These are phyloP conservation scores for Euptelea pleiosperma DNA, from an alignment of 164 flowering plant genomes.

Conservation along the genomic window DNA sequence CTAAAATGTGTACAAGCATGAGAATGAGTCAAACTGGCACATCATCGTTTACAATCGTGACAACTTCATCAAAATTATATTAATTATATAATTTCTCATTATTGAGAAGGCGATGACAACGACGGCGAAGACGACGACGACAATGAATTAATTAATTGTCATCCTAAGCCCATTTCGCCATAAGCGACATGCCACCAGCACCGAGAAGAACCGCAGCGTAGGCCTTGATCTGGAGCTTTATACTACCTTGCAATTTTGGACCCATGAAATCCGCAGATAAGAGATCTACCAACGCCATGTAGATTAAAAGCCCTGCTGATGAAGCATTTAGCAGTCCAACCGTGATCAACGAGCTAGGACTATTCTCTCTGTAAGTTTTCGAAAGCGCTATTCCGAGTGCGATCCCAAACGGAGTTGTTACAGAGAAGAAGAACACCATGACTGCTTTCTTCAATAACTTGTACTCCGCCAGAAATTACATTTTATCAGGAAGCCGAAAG, in stretches of 20 bases:
- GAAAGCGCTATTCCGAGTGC: constrained; percentile 44
- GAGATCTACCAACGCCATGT: constrained; percentile 61
- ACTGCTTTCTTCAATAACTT: constrained; percentile 25
- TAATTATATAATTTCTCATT: too few species aligned
- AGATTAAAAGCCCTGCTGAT: constrained; percentile 42
- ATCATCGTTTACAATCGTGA: too few species aligned
- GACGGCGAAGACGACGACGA: too few species aligned
- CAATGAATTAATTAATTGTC: too few species aligned
- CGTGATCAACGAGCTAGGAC: constrained; percentile 42
- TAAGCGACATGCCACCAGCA: constrained; percentile 50
- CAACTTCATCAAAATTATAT: too few species aligned
- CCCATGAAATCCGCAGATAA: constrained; percentile 53
- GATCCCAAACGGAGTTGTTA: constrained; percentile 51
- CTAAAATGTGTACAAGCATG: too few species aligned
- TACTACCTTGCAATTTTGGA: constrained; percentile 36
- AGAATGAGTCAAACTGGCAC: too few species aligned
- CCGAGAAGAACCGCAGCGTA: constrained; percentile 47
- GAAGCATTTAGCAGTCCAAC: constrained; percentile 46
- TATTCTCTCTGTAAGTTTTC: constrained; percentile 35
- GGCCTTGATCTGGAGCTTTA: constrained; percentile 39
- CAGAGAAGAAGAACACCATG: constrained; percentile 57
- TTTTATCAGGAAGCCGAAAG: too few species aligned
- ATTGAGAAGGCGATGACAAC: too few species aligned
- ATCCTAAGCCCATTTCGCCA: constrained; percentile 46
- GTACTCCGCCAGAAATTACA: constrained; percentile 51